Base-by-base conservation (phyloP, 2,329 filamentous ascomycete species). In the Penicillium occitanis region DNA sequence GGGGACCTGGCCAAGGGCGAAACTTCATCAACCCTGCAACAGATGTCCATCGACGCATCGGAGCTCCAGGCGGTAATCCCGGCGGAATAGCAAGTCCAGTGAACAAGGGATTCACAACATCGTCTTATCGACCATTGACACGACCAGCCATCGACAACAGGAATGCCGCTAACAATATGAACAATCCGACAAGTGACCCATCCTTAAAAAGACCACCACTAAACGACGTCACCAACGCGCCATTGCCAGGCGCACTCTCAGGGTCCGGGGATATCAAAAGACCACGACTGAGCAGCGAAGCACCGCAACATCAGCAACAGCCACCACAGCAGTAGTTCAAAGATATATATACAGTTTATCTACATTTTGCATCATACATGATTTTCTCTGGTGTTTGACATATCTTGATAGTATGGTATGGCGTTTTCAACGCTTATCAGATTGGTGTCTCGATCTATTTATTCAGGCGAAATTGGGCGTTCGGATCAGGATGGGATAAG, bases 51-150 rank as follows among this genome's bases (percentile, higher is more conserved):
- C 74, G 77, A 25, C 76, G 73, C 63, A 74, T 79, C 25, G 77
- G 77, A 42, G 76, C 74, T 13, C 76, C 77, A 14, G 74, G 72
- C 1, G 66, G 67, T 25, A 42, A 25, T 30, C 42, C 13, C 13
- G 64, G 66, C 17, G 74, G 70, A 35, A 61, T 73, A 14, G 71
- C 72, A 48, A 77, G 74, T 59, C 77, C 76, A 6, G 70, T 77
- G 51, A 74, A 70, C 58, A 72, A 76, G 68, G 74, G 73, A 5
- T 76, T 71, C 62, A 74, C 74, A 30, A 77, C 76, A 37, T 78
- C 77, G 19, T 78, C 78, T 1, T 82, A 80, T 65, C 77, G 79
- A 40, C 80, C 80, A n/a, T 73, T 81, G 61, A 82, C 79, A n/a
- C 73, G 80, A 66, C 78, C 78, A 28, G 79, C 75, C 40, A 68